These are phyloP conservation scores for Alternaria atra DNA, from an alignment of 2,329 filamentous ascomycete genomes.

Conservation along the genomic window DNA sequence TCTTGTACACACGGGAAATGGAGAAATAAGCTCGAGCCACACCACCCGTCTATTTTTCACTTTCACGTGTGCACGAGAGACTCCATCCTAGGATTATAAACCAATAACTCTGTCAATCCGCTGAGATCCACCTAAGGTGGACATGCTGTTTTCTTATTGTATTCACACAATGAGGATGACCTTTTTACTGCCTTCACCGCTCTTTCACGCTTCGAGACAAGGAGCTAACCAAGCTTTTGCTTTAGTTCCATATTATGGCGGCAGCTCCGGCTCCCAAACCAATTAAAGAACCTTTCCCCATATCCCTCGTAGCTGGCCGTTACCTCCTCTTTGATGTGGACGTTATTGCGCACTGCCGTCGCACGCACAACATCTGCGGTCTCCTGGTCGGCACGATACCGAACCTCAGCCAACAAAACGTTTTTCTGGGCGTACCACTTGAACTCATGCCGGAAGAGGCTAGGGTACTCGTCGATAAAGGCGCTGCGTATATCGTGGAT, in stretches of 20 bases:
- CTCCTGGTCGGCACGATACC: slow-evolving; percentile 88
- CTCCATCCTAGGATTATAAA: slow-evolving; percentile 65
- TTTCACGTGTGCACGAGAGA: too few species aligned
- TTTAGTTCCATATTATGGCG: slow-evolving; percentile 40
- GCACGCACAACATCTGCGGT: slow-evolving; percentile 83
- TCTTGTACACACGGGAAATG: background rate
- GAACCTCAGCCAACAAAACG: slow-evolving; percentile 92
- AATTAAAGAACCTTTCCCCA: slow-evolving; percentile 71
- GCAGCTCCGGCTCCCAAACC: slow-evolving; percentile 37
- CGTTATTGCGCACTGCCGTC: slow-evolving; percentile 78
- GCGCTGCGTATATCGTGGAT: slow-evolving; percentile 81
- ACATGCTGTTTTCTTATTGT: slow-evolving; percentile 58
- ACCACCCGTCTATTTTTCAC: too few species aligned
- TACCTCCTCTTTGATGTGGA: slow-evolving; percentile 92
- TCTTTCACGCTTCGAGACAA: slow-evolving; percentile 14
- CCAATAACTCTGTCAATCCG: slow-evolving; percentile 84
- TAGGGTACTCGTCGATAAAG: slow-evolving; percentile 78
- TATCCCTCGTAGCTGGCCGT: slow-evolving; percentile 79
- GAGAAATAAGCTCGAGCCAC: too few species aligned
- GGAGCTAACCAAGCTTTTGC: slow-evolving; percentile 30
- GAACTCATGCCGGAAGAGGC: slow-evolving; percentile 93
- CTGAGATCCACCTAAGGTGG: slow-evolving; percentile 65
- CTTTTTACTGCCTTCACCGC: slow-evolving; percentile 20
- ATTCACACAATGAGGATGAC: slow-evolving; percentile 54
- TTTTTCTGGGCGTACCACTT: slow-evolving; percentile 87